phyloP scores from a whole-genome alignment of 345 rosid genomes.

The Brassica carinata region DNA sequence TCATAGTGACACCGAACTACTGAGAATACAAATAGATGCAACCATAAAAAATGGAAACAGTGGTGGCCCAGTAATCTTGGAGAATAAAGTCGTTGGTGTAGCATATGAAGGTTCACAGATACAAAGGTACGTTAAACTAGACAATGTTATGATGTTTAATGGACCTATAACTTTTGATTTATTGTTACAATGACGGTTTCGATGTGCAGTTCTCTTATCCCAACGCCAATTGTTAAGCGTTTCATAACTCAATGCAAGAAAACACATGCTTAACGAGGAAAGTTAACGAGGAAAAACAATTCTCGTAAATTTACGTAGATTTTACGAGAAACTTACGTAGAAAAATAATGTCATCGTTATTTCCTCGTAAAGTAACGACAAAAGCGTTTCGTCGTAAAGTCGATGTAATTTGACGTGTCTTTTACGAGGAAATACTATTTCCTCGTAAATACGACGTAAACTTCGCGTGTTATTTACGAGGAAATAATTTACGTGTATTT shows the following conservation, averaged over 20 bases:
- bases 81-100: constrained; percentile 8
- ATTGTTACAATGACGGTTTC: not conserved
- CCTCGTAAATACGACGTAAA: too few species aligned
- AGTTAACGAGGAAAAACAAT: too few species aligned
- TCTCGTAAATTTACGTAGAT: too few species aligned
- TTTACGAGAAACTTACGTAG: too few species aligned
- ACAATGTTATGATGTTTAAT: not conserved
- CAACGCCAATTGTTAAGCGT: not conserved
- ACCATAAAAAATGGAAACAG: not conserved
- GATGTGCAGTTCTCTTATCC: not conserved
- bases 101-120: not conserved
- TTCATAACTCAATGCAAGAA: not conserved
- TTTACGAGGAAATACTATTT: too few species aligned
- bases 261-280: too few species aligned
- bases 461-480: too few species aligned
- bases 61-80: constrained; percentile 2
- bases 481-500: too few species aligned
- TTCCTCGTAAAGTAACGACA: too few species aligned
- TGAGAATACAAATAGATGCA: not conserved
- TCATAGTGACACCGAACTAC: not conserved
- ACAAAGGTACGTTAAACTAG: not conserved
- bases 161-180: not conserved
- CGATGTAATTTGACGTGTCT: too few species aligned
- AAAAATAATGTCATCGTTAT: too few species aligned
- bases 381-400: too few species aligned